These are phyloP conservation scores for Malus sylvestris DNA, from an alignment of 306 rosid genomes.

Conservation along the genomic window DNA sequence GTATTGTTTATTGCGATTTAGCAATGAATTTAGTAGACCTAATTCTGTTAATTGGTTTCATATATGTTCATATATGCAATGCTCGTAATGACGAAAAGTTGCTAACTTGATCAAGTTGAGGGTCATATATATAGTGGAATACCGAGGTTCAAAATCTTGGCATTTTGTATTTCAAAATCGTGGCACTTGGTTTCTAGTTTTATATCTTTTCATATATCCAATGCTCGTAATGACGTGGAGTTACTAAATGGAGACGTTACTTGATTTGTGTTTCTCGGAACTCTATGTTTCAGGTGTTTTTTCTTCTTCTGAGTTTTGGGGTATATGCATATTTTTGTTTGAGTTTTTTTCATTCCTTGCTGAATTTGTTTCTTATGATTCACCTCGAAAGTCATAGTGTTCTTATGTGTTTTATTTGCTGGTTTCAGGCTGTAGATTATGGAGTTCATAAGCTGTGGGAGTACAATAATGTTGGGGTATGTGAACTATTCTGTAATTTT, in stretches of 20 bases:
- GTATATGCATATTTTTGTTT: background rate
- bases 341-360: background rate
- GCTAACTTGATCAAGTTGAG: background rate
- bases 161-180: background rate
- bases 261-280: background rate
- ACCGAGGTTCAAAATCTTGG: background rate
- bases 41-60: background rate
- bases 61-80: background rate
- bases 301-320: background rate
- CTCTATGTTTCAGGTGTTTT: background rate
- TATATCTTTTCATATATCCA: background rate
- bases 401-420: background rate
- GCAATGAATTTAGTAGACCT: background rate
- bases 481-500: background rate
- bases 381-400: background rate
- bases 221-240: background rate
- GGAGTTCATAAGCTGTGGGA: constrained; percentile 96
- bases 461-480: constrained; percentile 87
- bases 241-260: background rate
- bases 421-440: constrained; percentile 88
- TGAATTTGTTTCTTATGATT: background rate
- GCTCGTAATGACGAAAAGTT: background rate
- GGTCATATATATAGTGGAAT: background rate
- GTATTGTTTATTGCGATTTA: background rate
- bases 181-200: background rate